Evolutionary conservation across 371 early-diverging fungal species (phyloP).

Genomic region (Umbelopsis sp.): DNA sequence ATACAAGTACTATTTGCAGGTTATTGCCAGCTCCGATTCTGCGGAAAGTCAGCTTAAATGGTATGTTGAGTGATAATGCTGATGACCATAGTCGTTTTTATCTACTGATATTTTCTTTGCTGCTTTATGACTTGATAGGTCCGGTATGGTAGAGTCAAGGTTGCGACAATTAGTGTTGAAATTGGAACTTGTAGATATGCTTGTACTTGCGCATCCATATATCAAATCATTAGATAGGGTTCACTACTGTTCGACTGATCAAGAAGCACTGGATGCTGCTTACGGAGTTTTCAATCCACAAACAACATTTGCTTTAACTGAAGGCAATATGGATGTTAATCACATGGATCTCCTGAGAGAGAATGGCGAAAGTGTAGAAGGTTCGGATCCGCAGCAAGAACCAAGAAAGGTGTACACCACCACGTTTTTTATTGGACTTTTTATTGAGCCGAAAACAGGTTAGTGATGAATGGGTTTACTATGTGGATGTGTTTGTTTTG

Average conservation of each 20-base stretch:
- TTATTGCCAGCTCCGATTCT: constrained; percentile 79
- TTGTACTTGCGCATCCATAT: constrained; percentile 90
- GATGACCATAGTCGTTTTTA: constrained; percentile 20
- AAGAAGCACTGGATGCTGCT: constrained; percentile 67
- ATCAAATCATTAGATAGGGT: constrained; percentile 85
- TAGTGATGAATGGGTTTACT: background rate
- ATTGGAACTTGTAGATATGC: constrained; percentile 82
- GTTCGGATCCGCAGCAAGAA: constrained; percentile 33
- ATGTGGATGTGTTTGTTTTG: background rate
- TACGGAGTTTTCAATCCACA: constrained; percentile 59
- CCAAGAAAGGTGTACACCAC: constrained; percentile 65
- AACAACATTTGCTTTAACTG: constrained; percentile 38
- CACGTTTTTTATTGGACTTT: constrained; percentile 89
- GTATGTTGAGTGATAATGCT: constrained; percentile 27
- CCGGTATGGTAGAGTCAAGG: constrained; percentile 94
- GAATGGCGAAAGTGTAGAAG: constrained; percentile 35
- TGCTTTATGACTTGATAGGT: constrained; percentile 41
- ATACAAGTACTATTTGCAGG: constrained; percentile 93
- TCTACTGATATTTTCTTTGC: background rate
- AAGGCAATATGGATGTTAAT: constrained; percentile 47
- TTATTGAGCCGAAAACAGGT: constrained; percentile 62
- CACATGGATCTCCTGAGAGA: constrained; percentile 37
- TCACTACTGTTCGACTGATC: constrained; percentile 60
- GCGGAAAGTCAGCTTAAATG: constrained; percentile 75
- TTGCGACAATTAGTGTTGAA: constrained; percentile 90